Evolutionary conservation across 768 basidiomycete genomes (phyloP).

Genomic region (Leccinellum luteum): DNA sequence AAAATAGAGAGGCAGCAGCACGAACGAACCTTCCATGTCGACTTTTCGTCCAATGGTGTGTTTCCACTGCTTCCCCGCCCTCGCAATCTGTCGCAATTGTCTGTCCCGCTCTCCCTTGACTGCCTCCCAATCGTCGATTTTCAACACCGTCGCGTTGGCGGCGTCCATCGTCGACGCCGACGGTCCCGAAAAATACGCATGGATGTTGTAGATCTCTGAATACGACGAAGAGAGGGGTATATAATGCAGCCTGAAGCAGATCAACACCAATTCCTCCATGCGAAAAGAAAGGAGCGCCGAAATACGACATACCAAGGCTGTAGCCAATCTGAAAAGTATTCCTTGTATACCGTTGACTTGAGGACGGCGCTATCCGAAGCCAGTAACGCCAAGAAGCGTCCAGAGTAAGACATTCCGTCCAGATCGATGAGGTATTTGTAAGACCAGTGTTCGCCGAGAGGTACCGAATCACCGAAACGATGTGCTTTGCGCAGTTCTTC

Average conservation of each 20-base stretch:
- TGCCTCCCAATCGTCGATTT: slow-evolving; percentile 28
- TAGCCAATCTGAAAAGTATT: slow-evolving; percentile 90
- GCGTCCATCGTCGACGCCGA: slow-evolving; percentile 54
- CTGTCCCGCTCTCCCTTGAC: slow-evolving; percentile 60
- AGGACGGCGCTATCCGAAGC: slow-evolving; percentile 87
- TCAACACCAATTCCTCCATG: neutral
- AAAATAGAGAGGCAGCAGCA: neutral
- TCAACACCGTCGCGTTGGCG: slow-evolving; percentile 47
- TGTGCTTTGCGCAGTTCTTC: slow-evolving; percentile 59
- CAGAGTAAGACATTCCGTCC: slow-evolving; percentile 95
- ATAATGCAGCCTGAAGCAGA: slow-evolving; percentile 74
- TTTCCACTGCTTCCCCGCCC: slow-evolving; percentile 94
- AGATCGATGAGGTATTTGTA: slow-evolving; percentile 92
- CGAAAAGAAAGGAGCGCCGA: neutral
- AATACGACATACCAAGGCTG: slow-evolving; percentile 69
- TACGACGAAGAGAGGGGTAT: slow-evolving; percentile 89
- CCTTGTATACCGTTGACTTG: slow-evolving; percentile 88
- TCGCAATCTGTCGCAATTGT: slow-evolving; percentile 76
- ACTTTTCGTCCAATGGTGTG: slow-evolving; percentile 73
- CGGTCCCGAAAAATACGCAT: slow-evolving; percentile 90
- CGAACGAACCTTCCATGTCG: slow-evolving; percentile 86
- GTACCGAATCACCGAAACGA: slow-evolving; percentile 72
- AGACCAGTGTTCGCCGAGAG: slow-evolving; percentile 84
- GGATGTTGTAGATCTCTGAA: slow-evolving; percentile 89
- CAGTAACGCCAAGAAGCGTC: slow-evolving; percentile 80